These are phyloP conservation scores for Pyrenophora tritici-repentis DNA, from an alignment of 2,329 filamentous ascomycete genomes.

Conservation along the genomic window DNA sequence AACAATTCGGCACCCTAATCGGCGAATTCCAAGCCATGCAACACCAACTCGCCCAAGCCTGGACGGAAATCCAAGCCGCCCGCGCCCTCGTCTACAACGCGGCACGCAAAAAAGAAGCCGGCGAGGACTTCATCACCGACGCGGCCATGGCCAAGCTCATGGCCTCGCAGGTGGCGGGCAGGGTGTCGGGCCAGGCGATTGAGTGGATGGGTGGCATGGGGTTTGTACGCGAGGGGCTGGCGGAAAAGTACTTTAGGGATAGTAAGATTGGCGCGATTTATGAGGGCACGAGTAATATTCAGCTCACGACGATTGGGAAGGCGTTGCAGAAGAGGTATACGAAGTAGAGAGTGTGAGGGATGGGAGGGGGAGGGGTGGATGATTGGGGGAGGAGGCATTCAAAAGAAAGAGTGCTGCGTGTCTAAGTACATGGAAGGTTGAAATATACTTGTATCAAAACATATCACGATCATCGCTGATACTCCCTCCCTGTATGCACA, in stretches of 20 bases:
- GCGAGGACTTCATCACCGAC: slow-evolving; percentile 91
- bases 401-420: too few relatives aligned
- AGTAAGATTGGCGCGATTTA: slow-evolving; percentile 99
- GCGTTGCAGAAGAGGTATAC: slow-evolving; percentile 72
- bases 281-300: slow-evolving; percentile 83
- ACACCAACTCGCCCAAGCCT: slow-evolving; percentile 95
- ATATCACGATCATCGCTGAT: too few relatives aligned
- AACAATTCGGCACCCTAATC: slow-evolving; percentile 91
- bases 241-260: slow-evolving; percentile 97
- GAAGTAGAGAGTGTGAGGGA: slow-evolving; percentile 50
- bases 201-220: slow-evolving; percentile 99
- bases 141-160: slow-evolving; percentile 98
- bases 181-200: slow-evolving; percentile 81
- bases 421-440: too few relatives aligned
- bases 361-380: too few relatives aligned
- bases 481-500: too few relatives aligned
- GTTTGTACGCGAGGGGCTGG: slow-evolving; percentile 92
- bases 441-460: too few relatives aligned
- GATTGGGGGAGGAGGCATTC: too few relatives aligned
- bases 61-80: slow-evolving; percentile 89
- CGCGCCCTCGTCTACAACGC: slow-evolving; percentile 95
- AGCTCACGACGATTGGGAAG: slow-evolving; percentile 73
- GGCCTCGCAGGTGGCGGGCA: slow-evolving; percentile 87
- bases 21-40: slow-evolving; percentile 99
- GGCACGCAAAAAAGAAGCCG: slow-evolving; percentile 95